Conservation (phyloP, 2,329 filamentous ascomycete species). For the Rhexocercosporidium sp. region DNA sequence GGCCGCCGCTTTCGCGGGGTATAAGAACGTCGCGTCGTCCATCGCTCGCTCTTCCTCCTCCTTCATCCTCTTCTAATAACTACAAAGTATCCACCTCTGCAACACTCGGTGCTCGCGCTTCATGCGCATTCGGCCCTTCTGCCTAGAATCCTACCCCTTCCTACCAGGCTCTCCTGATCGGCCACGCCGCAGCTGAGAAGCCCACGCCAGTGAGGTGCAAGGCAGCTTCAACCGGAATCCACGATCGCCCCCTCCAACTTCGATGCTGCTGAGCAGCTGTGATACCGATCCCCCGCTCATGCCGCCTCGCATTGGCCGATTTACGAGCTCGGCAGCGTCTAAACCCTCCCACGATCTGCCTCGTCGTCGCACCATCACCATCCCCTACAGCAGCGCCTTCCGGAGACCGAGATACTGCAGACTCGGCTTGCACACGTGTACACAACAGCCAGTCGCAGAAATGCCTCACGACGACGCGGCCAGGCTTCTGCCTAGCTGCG, state of each 20-base stretch:
- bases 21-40: conserved; percentile 8
- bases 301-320: conserved; percentile 25
- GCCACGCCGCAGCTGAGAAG: conserved; percentile 29
- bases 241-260: conserved; percentile 23
- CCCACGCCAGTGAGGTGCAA: not conserved
- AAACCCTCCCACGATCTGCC: conserved; percentile 24
- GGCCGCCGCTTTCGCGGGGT: conserved; percentile 10
- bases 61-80: conserved; percentile 1
- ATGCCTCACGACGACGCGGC: conserved; percentile 25
- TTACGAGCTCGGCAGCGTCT: conserved; percentile 26
- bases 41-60: not conserved
- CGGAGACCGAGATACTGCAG: conserved; percentile 6
- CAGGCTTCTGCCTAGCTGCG: conserved; percentile 25
- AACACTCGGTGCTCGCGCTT: conserved; percentile 15
- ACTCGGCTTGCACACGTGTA: not conserved
- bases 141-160: conserved; percentile 14
- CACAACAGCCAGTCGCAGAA: conserved; percentile 22
- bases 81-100: not conserved
- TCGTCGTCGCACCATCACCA: conserved; percentile 27
- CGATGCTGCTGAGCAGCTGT: conserved; percentile 26
- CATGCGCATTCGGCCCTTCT: conserved; percentile 29
- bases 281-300: conserved; percentile 16
- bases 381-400: conserved; percentile 12
- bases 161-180: conserved; percentile 25
- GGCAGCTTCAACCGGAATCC: not conserved